These are phyloP conservation scores for Protomyces arabidopsidicola DNA, from an alignment of 1,139 yeast genomes.

Conservation along the genomic window DNA sequence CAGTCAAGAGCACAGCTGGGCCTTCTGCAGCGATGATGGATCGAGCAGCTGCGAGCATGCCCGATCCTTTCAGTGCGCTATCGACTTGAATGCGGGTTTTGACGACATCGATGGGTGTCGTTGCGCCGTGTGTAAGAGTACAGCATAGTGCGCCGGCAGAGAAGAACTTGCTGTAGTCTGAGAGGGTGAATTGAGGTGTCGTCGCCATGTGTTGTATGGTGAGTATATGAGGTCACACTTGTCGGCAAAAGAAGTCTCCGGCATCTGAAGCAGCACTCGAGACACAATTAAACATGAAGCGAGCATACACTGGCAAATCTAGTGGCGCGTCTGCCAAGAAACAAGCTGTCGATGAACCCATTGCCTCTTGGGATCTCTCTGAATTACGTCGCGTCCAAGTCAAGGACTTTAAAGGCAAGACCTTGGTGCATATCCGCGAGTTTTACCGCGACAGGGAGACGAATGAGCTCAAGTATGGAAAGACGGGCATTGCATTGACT, in stretches of 20 bases:
- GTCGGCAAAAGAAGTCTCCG: not conserved
- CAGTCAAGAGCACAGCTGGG: conserved; percentile 59
- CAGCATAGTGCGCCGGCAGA: conserved; percentile 83
- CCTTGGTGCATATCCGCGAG: not conserved
- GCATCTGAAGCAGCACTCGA: too few relatives aligned
- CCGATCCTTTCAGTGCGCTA: conserved; percentile 11
- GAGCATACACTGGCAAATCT: not conserved
- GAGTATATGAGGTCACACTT: not conserved
- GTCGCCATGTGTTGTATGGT: not conserved
- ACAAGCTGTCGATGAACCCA: not conserved
- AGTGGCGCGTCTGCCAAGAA: not conserved
- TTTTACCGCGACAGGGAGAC: not conserved
- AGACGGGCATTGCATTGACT: conserved; percentile 17
- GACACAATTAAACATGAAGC: not conserved
- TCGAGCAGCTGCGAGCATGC: conserved; percentile 17
- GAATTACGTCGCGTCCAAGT: conserved; percentile 21
- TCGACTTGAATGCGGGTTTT: conserved; percentile 42
- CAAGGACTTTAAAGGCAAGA: not conserved
- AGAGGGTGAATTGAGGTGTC: conserved; percentile 8
- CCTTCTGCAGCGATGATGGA: conserved; percentile 45
- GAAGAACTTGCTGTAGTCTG: conserved; percentile 18
- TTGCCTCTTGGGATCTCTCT: not conserved
- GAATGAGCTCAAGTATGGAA: not conserved
- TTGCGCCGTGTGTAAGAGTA: conserved; percentile 91
- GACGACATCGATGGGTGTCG: conserved; percentile 87